Base-by-base conservation (phyloP, 768 basidiomycete genomes). In the Phylloporus rhodoxanthus region DNA sequence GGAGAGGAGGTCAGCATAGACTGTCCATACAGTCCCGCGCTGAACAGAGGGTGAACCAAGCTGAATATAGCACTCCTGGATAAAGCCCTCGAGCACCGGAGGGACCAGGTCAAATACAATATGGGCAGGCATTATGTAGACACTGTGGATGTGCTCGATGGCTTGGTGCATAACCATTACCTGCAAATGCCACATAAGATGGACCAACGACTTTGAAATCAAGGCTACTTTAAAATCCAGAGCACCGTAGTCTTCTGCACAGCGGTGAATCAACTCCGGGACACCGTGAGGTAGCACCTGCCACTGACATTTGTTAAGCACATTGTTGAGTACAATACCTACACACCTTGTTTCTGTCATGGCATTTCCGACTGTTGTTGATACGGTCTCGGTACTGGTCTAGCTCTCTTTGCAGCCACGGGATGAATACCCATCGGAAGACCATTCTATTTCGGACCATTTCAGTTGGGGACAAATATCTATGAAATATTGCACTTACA, bases 211-310 rank as follows among this genome's bases (percentile, higher is more conserved):
- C 21, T 23, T 23, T 23, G 21, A 23, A 23, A n/a, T n/a, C n/a
- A n/a, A n/a, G n/a, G n/a, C n/a, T 20, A 72, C 74, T 61, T 66
- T 67, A 54, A 71, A 76, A 43, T 76, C 62, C 50, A 26, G 2
- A 8, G 51, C 50, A 2, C 57, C 57, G 54, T 56, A 72, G 2
- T 56, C 36, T 2, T 70, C 48, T 0, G 73, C 68, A 4, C 58
- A 48, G 0, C 52, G 39, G 14, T 57, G 53, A 2, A 77, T 75
- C 1, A 66, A 37, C 15, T 60, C 50, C 0, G 75, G 74, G n/a
- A 63, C 50, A 3, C 72, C 73, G 30, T 71, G 67, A 1, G 74
- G 75, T 0, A 75, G 53, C 13, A 55, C 20, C 46, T 52, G 13
- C n/a, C n/a, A n/a, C 17, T 65, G 13, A 25, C 39, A 33, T 72